phyloP scores from a whole-genome alignment of 257 asterid genomes.

The Cynanchum wilfordii region DNA sequence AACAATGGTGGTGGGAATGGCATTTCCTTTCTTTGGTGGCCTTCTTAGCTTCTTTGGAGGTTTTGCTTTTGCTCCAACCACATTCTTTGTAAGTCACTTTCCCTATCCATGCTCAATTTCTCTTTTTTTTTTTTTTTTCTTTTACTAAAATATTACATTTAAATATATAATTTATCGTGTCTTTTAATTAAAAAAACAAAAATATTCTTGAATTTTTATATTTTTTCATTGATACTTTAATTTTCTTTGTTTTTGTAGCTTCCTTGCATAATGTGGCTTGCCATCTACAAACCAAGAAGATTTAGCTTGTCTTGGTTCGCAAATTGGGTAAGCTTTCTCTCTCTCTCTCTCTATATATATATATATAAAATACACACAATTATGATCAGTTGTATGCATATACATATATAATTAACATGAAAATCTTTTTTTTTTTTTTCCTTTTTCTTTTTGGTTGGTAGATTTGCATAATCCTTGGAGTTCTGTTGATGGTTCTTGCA shows the following conservation, averaged over 20 bases:
- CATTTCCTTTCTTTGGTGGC: conserved; percentile 82
- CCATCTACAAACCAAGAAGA: conserved; percentile 24
- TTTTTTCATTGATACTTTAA: too few species aligned
- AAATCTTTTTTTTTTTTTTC: not conserved
- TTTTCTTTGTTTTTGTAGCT: conserved; percentile 17
- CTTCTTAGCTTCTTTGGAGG: conserved; percentile 89
- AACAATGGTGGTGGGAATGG: conserved; percentile 63
- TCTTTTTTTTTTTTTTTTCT: too few species aligned
- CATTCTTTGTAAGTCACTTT: conserved; percentile 50
- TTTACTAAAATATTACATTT: too few species aligned
- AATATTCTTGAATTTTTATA: too few species aligned
- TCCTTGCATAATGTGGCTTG: conserved; percentile 40
- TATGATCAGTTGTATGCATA: too few species aligned
- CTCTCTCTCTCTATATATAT: not conserved
- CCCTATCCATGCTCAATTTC: too few species aligned
- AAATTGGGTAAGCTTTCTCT: conserved; percentile 28
- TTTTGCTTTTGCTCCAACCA: conserved; percentile 74
- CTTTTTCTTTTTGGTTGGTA: not conserved
- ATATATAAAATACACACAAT: too few species aligned
- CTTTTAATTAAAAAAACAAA: too few species aligned
- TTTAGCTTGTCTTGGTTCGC: conserved; percentile 28
- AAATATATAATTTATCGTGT: too few species aligned
- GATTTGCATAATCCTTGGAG: conserved; percentile 21
- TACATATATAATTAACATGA: not conserved
- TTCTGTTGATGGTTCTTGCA: conserved; percentile 13